Percentiles rank a stretch among this genome's conserved stretches.
phyloP scores from a whole-genome alignment of 2,329 filamentous ascomycete species.

The Monosporascus sp. region DNA sequence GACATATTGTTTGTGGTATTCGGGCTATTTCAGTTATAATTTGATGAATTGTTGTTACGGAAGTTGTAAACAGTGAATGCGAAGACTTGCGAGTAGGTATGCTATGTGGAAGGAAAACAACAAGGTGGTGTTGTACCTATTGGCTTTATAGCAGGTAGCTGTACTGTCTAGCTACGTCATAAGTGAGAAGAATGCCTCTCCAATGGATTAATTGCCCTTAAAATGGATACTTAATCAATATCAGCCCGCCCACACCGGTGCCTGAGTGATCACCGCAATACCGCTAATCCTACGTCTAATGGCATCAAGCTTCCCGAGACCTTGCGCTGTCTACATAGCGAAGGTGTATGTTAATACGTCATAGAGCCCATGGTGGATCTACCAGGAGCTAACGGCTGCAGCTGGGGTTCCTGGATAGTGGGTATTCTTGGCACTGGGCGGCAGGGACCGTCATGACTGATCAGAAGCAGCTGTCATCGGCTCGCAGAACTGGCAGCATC shows the following conservation, averaged over 20 bases:
- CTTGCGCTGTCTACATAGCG: not conserved
- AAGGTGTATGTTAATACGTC: not conserved
- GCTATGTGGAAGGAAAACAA: too few relatives aligned
- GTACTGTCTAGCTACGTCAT: not conserved
- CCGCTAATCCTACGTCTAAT: not conserved
- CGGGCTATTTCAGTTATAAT: not conserved
- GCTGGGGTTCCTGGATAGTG: not conserved
- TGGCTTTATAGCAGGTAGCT: not conserved
- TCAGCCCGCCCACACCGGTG: too few relatives aligned
- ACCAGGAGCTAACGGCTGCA: not conserved
- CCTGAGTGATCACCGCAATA: too few relatives aligned
- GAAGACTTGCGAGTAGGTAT: too few relatives aligned
- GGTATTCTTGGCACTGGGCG: not conserved
- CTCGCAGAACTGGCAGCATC: not conserved
- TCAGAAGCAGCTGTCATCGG: not conserved
- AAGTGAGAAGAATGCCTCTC: not conserved
- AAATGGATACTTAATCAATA: not conserved
- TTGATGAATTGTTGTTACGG: too few relatives aligned
- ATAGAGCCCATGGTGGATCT: not conserved
- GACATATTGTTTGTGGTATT: slow-evolving; percentile 22
- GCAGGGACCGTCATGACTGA: not conserved
- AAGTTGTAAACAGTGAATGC: too few relatives aligned
- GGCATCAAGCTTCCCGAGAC: not conserved
- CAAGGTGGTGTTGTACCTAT: too few relatives aligned
- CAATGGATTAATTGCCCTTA: not conserved